A percentile compares a stretch with the other conserved stretches of the same genome.
Evolutionary conservation across 257 asterid species (phyloP).

Genomic region (Lycium ferocissimum): DNA sequence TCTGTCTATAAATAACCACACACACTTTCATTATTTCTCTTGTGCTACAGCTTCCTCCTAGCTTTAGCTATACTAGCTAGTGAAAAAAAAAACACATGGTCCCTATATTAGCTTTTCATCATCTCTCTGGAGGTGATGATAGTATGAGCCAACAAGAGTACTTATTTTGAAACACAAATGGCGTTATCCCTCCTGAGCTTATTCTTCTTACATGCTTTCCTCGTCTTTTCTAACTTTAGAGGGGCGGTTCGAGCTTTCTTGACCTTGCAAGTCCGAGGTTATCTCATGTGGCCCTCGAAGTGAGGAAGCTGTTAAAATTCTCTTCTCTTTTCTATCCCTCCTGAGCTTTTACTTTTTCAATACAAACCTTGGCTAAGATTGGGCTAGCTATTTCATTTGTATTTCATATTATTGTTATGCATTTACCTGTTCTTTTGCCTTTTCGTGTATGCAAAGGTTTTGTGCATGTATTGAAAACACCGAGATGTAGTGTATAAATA

Average conservation of each 20-base stretch:
- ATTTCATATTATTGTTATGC: not conserved
- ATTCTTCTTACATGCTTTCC: not conserved
- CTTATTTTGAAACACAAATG: not conserved
- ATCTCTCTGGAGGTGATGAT: not conserved
- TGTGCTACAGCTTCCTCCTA: not conserved
- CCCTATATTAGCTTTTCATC: slow-evolving; percentile 1
- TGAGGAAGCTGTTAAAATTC: not conserved
- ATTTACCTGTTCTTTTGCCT: not conserved
- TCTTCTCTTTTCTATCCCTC: slow-evolving; percentile 11
- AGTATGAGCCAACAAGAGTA: not conserved
- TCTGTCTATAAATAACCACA: slow-evolving; percentile 19
- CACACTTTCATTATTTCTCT: not conserved
- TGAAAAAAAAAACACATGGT: not conserved
- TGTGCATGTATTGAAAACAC: not conserved
- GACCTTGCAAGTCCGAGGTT: slow-evolving; percentile 30
- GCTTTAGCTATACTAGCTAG: not conserved
- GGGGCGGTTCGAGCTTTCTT: slow-evolving; percentile 15
- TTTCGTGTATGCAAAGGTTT: not conserved
- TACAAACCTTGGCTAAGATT: not conserved
- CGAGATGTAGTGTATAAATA: not conserved
- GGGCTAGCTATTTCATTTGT: not conserved
- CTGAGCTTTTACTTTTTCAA: slow-evolving; percentile 7
- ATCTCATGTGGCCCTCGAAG: not conserved
- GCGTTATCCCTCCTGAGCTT: slow-evolving; percentile 24
- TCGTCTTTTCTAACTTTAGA: not conserved